Evolutionary conservation across 2,329 filamentous ascomycete species (phyloP), one percentile per base, ranked within the genome.

Genomic region (Bipolaris gigantea): DNA sequence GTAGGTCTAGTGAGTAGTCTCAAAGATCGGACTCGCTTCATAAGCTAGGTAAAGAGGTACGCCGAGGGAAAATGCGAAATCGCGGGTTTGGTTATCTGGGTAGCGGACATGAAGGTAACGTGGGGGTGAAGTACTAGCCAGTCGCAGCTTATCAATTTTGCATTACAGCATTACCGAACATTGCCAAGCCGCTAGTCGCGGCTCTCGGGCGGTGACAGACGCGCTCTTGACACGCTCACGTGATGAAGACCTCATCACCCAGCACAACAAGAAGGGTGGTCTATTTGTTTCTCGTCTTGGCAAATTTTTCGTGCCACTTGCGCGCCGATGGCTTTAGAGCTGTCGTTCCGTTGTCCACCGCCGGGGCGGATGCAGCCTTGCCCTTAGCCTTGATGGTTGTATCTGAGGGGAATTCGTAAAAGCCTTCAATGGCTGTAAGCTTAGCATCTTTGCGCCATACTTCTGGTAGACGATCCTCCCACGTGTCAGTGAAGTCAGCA

Each of bases 301-400:
- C 72, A 48, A 75, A 73, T 55, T 67, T 75, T 43, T 75, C 73
- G 53, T 75, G 73, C 73, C 73, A 75, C 56, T 74, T 75, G n/a
- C 73, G 66, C 27, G 66, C 65, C 44, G 65, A 67, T 7, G 65
- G 60, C 47, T 70, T 69, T 6, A 62, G 48, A n/a, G 63, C 58
- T 32, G 56, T 41, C 25, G 50, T 41, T 15, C 53, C 39, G 36
- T 41, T 46, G 23, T 56, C 53, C 33, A 41, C 39, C 16, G 25
- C 56, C 8, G 56, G 27, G 13, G 55, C 15, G n/a, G 55, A 30
- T 8, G 32, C 19, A n/a, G 32, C 48, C 16, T 53, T 60, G 43
- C 50, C 55, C 34, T 69, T 72, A 8, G 59, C 54, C 32, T 60
- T 55, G 38, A 75, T 72, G 4, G 72, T 74, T 11, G 64, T 69